Evolutionary conservation across 2,329 filamentous ascomycete genomes (phyloP), one percentile per base, ranked within the genome.

Genomic region (Exophiala calicioides): DNA sequence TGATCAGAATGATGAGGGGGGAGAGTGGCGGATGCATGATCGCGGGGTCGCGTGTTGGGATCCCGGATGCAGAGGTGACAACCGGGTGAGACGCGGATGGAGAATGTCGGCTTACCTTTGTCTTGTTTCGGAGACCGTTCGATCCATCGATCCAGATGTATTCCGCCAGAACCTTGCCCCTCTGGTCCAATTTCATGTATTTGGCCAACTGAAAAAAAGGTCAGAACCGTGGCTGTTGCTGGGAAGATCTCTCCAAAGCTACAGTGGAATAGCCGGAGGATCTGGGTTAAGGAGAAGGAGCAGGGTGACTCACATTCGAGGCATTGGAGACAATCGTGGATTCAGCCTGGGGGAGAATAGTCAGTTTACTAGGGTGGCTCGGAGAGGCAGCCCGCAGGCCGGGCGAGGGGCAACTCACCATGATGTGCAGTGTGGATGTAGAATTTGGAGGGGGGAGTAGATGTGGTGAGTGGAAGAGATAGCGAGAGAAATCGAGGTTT

Each of bases 131-230:
- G 62, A 88, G 80, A 65, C 86, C 85, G 68, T 90, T 90, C 58
- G 75, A 72, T 58, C 86, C 78, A 67, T 96, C 90, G 68, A 96
- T 86, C 91, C 91, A 96, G 78, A 96, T 84, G 75, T 96, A 96
- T 77, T 96, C 91, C 66, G 90, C 91, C 73, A 95, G 93, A 67
- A 94, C 78, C 62, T 75, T 77, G 70, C 90, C 90, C 71, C 86
- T 88, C 78, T 97, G 91, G 70, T 90, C 85, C 64, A 97, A 87
- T 65, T 78, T 78, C 74, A 93, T 82, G 80, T 91, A 97, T 75
- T 96, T 96, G 71, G 85, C 76, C 71, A 96, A 84, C 89, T 95
- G 71, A 63, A 54, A 60, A 59, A 58, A 23, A 16, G 10, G 41
- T 52, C 45, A 52, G 50, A 24, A n/a, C n/a, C n/a, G n/a, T n/a